phyloP scores from a whole-genome alignment of 78 protist genomes.

The Acrasis kona region DNA sequence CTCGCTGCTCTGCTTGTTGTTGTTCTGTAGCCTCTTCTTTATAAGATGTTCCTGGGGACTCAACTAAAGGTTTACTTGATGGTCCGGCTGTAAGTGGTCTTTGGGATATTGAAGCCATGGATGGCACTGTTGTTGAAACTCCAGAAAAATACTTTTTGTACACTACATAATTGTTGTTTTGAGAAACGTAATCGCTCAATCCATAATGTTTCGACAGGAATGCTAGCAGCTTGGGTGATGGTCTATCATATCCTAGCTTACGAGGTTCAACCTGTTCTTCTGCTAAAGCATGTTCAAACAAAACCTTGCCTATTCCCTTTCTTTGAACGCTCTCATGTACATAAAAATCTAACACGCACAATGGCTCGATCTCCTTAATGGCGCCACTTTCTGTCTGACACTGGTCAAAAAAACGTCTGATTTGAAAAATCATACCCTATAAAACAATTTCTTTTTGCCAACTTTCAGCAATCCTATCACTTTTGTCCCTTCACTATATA shows the following conservation, averaged over 20 bases:
- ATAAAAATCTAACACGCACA: constrained; percentile 50
- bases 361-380: constrained; percentile 27
- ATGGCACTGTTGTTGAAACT: no score
- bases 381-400: background rate
- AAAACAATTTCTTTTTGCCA: constrained; percentile 41
- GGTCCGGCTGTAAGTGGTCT: no score
- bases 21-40: no score
- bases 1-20: no score
- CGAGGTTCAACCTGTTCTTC: background rate
- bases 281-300: constrained; percentile 16
- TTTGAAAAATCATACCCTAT: no score
- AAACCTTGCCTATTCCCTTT: constrained; percentile 5
- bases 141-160: constrained; percentile 22
- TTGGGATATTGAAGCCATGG: no score
- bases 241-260: constrained; percentile 41
- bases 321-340: constrained; percentile 37
- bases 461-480: constrained; percentile 29
- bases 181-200: constrained; percentile 9
- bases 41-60: no score
- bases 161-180: constrained; percentile 37
- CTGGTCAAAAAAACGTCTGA: no score
- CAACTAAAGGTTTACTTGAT: no score
- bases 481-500: background rate
- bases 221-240: constrained; percentile 36
- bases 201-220: constrained; percentile 42